phyloP scores from a whole-genome alignment of 2,329 filamentous ascomycete genomes.

The Leptographium galeiforme region DNA sequence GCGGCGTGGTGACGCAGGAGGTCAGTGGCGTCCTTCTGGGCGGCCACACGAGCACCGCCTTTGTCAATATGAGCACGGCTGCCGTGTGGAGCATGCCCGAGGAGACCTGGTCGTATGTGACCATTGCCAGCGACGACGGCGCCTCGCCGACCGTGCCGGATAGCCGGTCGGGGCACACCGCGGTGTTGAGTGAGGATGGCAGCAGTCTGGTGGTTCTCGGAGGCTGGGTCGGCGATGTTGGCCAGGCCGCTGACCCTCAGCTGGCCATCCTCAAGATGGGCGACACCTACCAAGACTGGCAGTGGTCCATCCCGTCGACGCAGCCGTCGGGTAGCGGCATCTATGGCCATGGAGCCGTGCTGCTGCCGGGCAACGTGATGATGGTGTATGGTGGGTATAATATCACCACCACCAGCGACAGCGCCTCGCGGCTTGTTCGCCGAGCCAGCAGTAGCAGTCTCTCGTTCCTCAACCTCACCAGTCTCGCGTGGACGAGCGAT shows the following conservation, averaged over 20 bases:
- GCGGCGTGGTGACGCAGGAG: conserved; percentile 49
- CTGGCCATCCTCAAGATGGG: conserved; percentile 65
- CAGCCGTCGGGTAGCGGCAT: conserved; percentile 34
- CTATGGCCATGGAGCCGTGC: conserved; percentile 49
- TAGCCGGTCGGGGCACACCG: conserved; percentile 78
- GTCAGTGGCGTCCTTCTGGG: conserved; percentile 71
- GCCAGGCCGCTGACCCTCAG: conserved; percentile 66
- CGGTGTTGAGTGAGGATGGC: conserved; percentile 69
- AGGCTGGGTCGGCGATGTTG: conserved; percentile 81
- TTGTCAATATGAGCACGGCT: conserved; percentile 88
- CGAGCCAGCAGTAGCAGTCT: conserved; percentile 1
- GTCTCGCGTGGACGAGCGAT: conserved; percentile 35
- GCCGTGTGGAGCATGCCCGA: conserved; percentile 80
- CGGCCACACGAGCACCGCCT: conserved; percentile 70
- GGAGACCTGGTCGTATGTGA: conserved; percentile 72
- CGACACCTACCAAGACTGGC: conserved; percentile 61
- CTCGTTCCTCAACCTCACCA: conserved; percentile 44
- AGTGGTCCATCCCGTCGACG: conserved; percentile 49
- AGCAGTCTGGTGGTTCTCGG: conserved; percentile 66
- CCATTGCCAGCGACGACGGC: conserved; percentile 27
- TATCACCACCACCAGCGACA: conserved; percentile 18
- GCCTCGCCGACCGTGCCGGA: conserved; percentile 20
- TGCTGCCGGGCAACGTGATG: conserved; percentile 55
- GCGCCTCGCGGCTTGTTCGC: conserved; percentile 8
- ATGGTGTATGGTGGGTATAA: conserved; percentile 52